A percentile compares a stretch with the other conserved stretches of the same genome.
phyloP scores from a whole-genome alignment of 305 asterid genomes.

The Caryopteris hybrid region DNA sequence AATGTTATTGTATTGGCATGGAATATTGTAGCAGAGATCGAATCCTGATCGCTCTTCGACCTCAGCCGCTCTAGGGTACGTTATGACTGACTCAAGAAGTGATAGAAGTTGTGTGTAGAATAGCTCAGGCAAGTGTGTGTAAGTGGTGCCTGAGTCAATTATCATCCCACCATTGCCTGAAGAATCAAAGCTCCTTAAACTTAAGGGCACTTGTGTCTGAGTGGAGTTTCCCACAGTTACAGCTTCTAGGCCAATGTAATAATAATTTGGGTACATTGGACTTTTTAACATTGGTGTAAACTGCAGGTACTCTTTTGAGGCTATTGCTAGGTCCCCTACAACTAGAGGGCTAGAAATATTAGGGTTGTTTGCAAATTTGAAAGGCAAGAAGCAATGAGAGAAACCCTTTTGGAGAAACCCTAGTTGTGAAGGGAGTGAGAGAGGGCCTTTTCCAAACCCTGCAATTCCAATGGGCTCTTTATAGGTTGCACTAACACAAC shows the following conservation, averaged over 20 bases:
- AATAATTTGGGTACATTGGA: constrained; percentile 56
- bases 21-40: constrained; percentile 56
- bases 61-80: constrained; percentile 46
- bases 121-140: constrained; percentile 66
- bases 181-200: constrained; percentile 49
- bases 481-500: constrained; percentile 56
- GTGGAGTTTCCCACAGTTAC: constrained; percentile 40
- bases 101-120: constrained; percentile 48
- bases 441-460: constrained; percentile 72
- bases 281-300: constrained; percentile 67
- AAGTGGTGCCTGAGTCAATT: constrained; percentile 77
- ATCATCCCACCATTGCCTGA: constrained; percentile 69
- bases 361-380: constrained; percentile 69
- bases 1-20: constrained; percentile 32
- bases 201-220: constrained; percentile 32
- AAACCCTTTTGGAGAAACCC: constrained; percentile 70
- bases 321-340: constrained; percentile 56
- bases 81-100: constrained; percentile 31
- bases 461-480: constrained; percentile 74
- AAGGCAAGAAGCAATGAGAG: constrained; percentile 79
- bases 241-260: constrained; percentile 63
- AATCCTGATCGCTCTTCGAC: constrained; percentile 53
- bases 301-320: constrained; percentile 55
- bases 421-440: constrained; percentile 78
- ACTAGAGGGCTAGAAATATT: constrained; percentile 66